Base-by-base conservation (phyloP, 2,329 filamentous ascomycete genomes). In the Botryosphaeria dothidea region DNA sequence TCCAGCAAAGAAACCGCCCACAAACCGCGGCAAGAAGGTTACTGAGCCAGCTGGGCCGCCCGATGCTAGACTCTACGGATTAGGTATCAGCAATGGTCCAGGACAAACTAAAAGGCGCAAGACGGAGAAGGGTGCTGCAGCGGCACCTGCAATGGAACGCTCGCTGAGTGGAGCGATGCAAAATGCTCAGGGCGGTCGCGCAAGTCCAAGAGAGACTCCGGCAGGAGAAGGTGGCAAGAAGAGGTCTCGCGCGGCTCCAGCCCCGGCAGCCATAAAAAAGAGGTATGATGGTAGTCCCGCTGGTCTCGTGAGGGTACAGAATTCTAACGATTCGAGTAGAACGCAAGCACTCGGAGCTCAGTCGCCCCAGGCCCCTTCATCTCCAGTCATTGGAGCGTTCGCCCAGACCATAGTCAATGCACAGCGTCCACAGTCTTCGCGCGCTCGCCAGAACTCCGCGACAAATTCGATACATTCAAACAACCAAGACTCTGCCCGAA, bases 211-310 rank as follows among this genome's bases (percentile, higher is more conserved):
- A 71, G 89, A 87, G 67, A 92, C 90, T 9, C 88, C 90, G 31
- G 85, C 81, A 11, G 85, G 85, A 1, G 91, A 92, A 62, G 81
- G 76, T 1, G 75, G 82, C 34, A 89, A 90, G 65, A 94, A 93
- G 80, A 92, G 86, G 85, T 80, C 87, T 78, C 79, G 93, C 84
- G 83, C 91, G 80, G 68, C 81, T 80, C 66, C 86, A 1, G 85
- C 86, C 3, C 92, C 91, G 69, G 84, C 87, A n/a, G 87, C 88
- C 69, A 77, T 87, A 31, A 93, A 94, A 80, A 96, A 93, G 80
- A 94, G 88, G 90, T 91, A 84, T 72, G 84, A 31, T 29, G 11
- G 7, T n/a, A 27, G 17, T 15, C 11, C 8, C 8, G 27, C 48
- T 49, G 31, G 45, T 43, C 25, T 36, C 7, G 43, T 19, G 5